Conservation (phyloP, 129 eudicot species). For the Artemisia tridentata region DNA sequence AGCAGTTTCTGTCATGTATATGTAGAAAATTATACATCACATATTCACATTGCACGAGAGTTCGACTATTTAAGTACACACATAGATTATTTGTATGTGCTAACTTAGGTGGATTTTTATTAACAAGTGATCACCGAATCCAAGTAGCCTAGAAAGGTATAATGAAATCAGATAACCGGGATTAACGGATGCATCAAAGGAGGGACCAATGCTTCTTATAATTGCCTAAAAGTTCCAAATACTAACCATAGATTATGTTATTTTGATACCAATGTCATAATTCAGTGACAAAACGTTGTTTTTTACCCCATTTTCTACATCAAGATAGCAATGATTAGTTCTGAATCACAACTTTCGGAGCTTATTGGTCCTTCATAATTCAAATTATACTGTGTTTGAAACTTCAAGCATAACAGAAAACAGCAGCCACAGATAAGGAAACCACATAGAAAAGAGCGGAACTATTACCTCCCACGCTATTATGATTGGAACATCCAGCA, state of each 20-base stretch:
- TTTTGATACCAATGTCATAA: background rate
- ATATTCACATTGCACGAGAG: background rate
- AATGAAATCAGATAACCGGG: too few species aligned
- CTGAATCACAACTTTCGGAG: background rate
- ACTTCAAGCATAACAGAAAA: too few species aligned
- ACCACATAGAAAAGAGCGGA: background rate
- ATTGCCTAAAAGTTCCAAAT: background rate
- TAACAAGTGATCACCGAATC: too few species aligned
- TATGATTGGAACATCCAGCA: slow-evolving; percentile 97
- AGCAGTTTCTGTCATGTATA: slow-evolving; percentile 58
- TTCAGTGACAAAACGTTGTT: too few species aligned
- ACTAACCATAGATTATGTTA: background rate
- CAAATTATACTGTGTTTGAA: too few species aligned
- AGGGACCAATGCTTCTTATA: background rate
- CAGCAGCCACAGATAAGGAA: too few species aligned
- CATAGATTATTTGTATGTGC: background rate
- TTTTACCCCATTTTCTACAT: slow-evolving; percentile 1
- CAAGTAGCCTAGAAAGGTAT: too few species aligned
- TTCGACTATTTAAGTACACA: background rate
- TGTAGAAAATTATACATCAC: slow-evolving; percentile 12
- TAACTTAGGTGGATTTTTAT: too few species aligned
- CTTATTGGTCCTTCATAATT: background rate
- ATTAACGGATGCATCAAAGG: background rate
- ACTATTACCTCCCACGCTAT: slow-evolving; percentile 80
- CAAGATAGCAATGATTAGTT: background rate